Evolutionary conservation across 352 stramenopile genomes (phyloP), one percentile per base, ranked within the genome.

Genomic region (Globisporangium splendens): DNA sequence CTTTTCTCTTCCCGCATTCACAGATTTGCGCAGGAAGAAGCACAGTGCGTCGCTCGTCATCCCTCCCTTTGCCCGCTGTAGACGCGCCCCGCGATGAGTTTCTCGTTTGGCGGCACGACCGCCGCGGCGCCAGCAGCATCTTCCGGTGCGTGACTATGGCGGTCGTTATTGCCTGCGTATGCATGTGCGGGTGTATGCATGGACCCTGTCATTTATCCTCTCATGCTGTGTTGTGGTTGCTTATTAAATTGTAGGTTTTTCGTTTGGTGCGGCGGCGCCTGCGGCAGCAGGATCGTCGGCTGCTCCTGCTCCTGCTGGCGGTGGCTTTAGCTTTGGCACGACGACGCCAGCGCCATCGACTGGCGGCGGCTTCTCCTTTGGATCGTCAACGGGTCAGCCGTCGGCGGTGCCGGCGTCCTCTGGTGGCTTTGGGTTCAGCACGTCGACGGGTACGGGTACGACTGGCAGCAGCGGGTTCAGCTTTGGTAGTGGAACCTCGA

Each of bases 31-130:
- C 11, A 8, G 21, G 47, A 12, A 35, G 28, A 35, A 35, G 28
- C 28, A 8, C 28, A 35, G 10, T 4, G 10, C 28, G 28, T 4
- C 28, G 28, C 28, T 4, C 7, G 28, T 10, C 28, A 10, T 8
- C 28, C 28, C 28, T 35, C 28, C 28, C 28, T 35, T 10, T 35
- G 0, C 28, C 7, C 28, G 28, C 5, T 8, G 28, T 35, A 35
- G 28, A 35, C 28, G 28, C 28, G 28, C 10, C 28, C 3, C 7
- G 22, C 15, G 17, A 76, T 76, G 68, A 68, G 63, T 42, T 76
- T 76, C 43, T 69, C 61, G 41, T 76, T 76, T 38, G 68, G 67
- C 15, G 52, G 48, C 46, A 73, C 65, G 54, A 65, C 61, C 50
- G 61, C 63, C 43, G 49, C 64, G 44, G 53, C 66, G 46, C 63